Evolutionary conservation across 176 grass and related monocot genomes (phyloP).

Genomic region (Oryza punctata): DNA sequence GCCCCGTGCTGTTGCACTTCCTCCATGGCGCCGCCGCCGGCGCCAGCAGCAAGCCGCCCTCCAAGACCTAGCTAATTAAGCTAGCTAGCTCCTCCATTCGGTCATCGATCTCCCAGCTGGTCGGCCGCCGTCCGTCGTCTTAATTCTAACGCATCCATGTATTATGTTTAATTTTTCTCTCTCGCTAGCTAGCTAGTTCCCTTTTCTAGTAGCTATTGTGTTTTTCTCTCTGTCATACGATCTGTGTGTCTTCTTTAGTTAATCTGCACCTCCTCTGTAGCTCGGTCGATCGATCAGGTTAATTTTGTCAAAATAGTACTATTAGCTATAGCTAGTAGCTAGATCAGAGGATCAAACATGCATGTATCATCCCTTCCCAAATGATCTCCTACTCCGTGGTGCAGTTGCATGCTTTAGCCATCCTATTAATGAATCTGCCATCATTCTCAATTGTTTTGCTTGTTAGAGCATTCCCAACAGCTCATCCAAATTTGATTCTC

Average conservation of each 20-base stretch:
- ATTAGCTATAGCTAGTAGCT: not conserved
- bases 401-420: not conserved
- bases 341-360: not conserved
- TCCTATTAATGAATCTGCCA: not conserved
- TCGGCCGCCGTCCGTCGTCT: not conserved
- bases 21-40: not conserved
- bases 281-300: not conserved
- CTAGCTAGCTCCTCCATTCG: too few relatives aligned
- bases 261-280: not conserved
- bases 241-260: not conserved
- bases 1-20: conserved; percentile 64
- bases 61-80: conserved; percentile 18
- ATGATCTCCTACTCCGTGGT: not conserved
- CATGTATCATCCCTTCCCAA: not conserved
- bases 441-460: not conserved
- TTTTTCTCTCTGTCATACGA: not conserved
- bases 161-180: not conserved
- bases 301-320: not conserved
- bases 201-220: not conserved
- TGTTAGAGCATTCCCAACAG: too few relatives aligned
- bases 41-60: not conserved
- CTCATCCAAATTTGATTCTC: too few relatives aligned
- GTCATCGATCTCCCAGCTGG: not conserved
- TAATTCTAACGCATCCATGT: not conserved
- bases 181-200: not conserved